Evolutionary conservation across 495 filamentous ascomycete species (phyloP).

Genomic region (Cryomyces minteri): DNA sequence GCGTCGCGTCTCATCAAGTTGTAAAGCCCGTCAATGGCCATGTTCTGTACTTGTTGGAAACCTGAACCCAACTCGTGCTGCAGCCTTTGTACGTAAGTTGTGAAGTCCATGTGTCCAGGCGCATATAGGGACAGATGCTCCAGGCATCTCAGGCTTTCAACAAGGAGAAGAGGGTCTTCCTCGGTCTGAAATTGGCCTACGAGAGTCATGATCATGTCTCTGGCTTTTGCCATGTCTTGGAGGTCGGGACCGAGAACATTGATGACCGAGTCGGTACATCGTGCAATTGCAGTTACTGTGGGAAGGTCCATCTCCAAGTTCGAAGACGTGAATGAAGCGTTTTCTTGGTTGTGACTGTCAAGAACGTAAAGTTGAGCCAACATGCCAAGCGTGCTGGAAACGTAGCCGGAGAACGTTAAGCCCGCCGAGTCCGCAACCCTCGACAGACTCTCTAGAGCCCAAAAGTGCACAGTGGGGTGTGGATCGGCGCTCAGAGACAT

Average conservation of each 20-base stretch:
- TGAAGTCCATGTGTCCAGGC: conserved; percentile 65
- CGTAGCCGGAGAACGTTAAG: conserved; percentile 75
- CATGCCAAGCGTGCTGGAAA: conserved; percentile 81
- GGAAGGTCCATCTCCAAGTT: conserved; percentile 74
- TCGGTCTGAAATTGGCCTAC: conserved; percentile 72
- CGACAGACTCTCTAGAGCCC: conserved; percentile 78
- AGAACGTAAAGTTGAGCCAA: conserved; percentile 77
- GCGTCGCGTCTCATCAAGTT: conserved; percentile 90
- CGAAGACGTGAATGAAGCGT: conserved; percentile 58
- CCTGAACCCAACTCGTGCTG: conserved; percentile 58
- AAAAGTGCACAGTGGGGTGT: conserved; percentile 91
- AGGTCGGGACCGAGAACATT: conserved; percentile 92
- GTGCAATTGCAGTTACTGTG: conserved; percentile 62
- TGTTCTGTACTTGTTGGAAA: conserved; percentile 47
- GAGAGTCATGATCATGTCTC: conserved; percentile 77
- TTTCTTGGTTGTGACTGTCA: conserved; percentile 79
- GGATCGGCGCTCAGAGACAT: conserved; percentile 93
- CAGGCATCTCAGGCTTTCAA: conserved; percentile 62
- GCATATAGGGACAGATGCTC: conserved; percentile 92
- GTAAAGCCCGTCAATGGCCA: conserved; percentile 75
- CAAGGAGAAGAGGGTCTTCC: conserved; percentile 48
- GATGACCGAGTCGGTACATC: conserved; percentile 84
- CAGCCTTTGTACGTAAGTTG: conserved; percentile 61
- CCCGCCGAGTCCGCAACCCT: conserved; percentile 85
- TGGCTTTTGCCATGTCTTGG: conserved; percentile 79